Base-by-base conservation (phyloP, 2,329 filamentous ascomycete genomes). In the Fusarium mexicanum region DNA sequence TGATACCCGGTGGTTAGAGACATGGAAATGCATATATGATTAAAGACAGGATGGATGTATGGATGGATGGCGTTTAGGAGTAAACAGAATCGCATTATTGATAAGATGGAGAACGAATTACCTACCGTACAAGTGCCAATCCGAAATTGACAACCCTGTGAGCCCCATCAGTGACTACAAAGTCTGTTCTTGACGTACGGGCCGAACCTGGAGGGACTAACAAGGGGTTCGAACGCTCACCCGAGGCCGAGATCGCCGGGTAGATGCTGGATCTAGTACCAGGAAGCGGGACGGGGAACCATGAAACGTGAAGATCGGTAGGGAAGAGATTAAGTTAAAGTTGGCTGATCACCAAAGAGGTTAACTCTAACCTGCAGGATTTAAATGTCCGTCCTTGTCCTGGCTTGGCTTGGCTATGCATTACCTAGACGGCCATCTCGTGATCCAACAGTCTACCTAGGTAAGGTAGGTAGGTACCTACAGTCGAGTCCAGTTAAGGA, bases 11-110 rank as follows among this genome's bases (percentile, higher is more conserved):
- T 29, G 24, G 35, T 57, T 43, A 64, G 35, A 61, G 40, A 29
- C 18, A 46, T 38, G 22, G 55, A 35, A 46, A 65, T 58, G 48
- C 22, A 31, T 73, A 61, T 37, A 69, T 44, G 55, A 72, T 24
- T 54, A 31, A 50, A 44, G 48, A 64, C 26, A 55, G 51, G 50
- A 51, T 35, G 35, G 35, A 46, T 48, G 48, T 48, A 47, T 61
- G 72, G 72, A 33, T 31, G 48, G 53, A 47, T 61, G 72, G 72
- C 72, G 72, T 74, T 73, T 61, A 48, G 57, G 61, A 53, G 50
- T 50, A 38, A 24, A 38, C 47, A 31, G 51, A 35, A 33, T 43
- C 24, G 41, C 31, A 44, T 46, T 24, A 50, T 46, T 18, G 41
- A 55, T 24, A 37, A 57, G 51, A 53, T 35, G n/a, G 17, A 38